Evolutionary conservation across 176 grass and related monocot species (phyloP).

Genomic region (Oryza australiensis): DNA sequence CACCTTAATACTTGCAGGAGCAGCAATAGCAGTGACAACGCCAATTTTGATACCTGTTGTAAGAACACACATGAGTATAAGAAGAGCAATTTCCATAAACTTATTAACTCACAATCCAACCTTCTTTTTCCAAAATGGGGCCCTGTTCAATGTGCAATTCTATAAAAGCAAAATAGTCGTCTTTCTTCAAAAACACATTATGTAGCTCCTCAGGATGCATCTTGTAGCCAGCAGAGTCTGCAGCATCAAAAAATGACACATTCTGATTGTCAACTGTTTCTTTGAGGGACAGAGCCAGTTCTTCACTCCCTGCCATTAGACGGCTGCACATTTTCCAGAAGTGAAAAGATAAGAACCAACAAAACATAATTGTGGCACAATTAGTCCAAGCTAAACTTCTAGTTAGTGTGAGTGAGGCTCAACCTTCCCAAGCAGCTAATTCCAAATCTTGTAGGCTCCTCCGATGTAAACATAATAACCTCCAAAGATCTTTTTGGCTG

Average conservation of each 20-base stretch:
- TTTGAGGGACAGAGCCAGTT: constrained; percentile 69
- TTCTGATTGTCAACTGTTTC: constrained; percentile 70
- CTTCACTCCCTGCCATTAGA: constrained; percentile 70
- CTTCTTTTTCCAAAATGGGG: constrained; percentile 94
- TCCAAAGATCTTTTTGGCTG: constrained; percentile 85
- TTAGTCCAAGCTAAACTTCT: background rate
- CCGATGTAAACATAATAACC: constrained; percentile 98
- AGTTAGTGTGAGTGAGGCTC: background rate
- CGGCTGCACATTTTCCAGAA: constrained; percentile 67
- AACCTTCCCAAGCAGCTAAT: constrained; percentile 97
- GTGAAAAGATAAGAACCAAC: constrained; percentile 3
- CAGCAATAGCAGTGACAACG: constrained; percentile 96
- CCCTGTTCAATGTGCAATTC: constrained; percentile 98
- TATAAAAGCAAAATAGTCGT: constrained; percentile 82
- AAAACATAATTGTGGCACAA: background rate
- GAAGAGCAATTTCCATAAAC: constrained; percentile 9
- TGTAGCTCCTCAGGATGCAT: constrained; percentile 53
- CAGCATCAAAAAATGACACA: constrained; percentile 86
- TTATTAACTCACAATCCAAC: constrained; percentile 36
- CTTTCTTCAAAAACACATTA: constrained; percentile 70
- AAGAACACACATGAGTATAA: constrained; percentile 21
- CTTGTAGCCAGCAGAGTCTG: constrained; percentile 76
- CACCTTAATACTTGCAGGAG: constrained; percentile 89
- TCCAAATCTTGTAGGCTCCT: constrained; percentile 97
- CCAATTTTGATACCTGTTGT: constrained; percentile 76